phyloP scores from a whole-genome alignment of 768 basidiomycete species.

The Hypholoma fasciculare region DNA sequence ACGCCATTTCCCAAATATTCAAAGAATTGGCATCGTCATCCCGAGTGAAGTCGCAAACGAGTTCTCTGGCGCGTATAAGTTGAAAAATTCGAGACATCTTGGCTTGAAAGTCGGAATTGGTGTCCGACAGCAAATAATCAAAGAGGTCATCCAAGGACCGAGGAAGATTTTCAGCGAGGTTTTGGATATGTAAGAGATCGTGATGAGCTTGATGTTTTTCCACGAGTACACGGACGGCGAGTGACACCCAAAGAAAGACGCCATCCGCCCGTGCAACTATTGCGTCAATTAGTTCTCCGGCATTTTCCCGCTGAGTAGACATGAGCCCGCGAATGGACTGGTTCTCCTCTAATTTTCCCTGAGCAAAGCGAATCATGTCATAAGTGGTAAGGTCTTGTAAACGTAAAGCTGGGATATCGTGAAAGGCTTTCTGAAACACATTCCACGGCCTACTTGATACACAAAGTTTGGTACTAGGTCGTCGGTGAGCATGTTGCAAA shows the following conservation, averaged over 20 bases:
- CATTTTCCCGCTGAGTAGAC: not conserved
- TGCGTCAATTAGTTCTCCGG: not conserved
- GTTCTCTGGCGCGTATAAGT: conserved; percentile 10
- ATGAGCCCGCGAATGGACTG: not conserved
- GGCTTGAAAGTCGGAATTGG: not conserved
- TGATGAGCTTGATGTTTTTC: not conserved
- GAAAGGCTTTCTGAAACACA: conserved; percentile 6
- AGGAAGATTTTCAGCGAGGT: not conserved
- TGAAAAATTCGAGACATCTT: conserved; percentile 9
- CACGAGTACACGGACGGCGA: conserved; percentile 4
- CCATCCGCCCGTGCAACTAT: conserved; percentile 7
- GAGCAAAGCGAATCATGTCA: conserved; percentile 8
- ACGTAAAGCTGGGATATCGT: conserved; percentile 1
- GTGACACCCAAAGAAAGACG: conserved; percentile 10
- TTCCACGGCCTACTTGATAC: conserved; percentile 10
- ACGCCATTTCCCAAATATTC: conserved; percentile 11
- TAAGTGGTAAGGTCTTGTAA: conserved; percentile 9
- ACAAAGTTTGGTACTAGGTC: conserved; percentile 6
- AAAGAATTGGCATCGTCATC: conserved; percentile 3
- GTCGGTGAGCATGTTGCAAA: not conserved
- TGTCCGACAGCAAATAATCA: not conserved
- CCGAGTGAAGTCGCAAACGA: conserved; percentile 9
- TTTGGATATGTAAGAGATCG: not conserved
- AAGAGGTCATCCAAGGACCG: conserved; percentile 2
- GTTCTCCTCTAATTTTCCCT: not conserved